Conservation (phyloP, 768 basidiomycete species). For the Pleurotus platypus region DNA sequence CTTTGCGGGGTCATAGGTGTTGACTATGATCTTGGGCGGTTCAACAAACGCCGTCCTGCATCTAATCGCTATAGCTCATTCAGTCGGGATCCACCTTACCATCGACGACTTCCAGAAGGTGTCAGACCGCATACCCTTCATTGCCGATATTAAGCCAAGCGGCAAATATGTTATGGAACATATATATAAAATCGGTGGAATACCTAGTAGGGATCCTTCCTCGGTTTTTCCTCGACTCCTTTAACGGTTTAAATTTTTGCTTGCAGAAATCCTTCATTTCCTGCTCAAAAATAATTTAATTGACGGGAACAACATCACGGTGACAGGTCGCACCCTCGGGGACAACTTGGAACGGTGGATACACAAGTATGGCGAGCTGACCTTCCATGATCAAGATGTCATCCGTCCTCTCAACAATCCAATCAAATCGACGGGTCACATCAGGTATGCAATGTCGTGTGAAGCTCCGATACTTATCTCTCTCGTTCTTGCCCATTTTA, state of each 20-base stretch:
- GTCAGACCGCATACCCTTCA: constrained; percentile 89
- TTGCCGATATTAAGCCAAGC: constrained; percentile 95
- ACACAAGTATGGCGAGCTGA: constrained; percentile 73
- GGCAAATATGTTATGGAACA: constrained; percentile 99
- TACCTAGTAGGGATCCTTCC: constrained; percentile 67
- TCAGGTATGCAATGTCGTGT: constrained; percentile 52
- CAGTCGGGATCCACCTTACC: constrained; percentile 83
- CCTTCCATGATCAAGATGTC: constrained; percentile 69
- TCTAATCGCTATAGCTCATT: constrained; percentile 94
- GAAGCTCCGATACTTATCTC: neutral
- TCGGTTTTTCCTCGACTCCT: constrained; percentile 6
- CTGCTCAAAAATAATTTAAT: constrained; percentile 84
- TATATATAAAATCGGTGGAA: constrained; percentile 92
- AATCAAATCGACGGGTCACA: constrained; percentile 86
- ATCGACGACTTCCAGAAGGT: constrained; percentile 94
- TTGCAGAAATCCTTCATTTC: constrained; percentile 77
- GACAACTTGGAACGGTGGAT: constrained; percentile 93
- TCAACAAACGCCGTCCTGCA: constrained; percentile 98
- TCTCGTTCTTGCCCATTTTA: neutral
- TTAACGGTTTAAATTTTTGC: neutral
- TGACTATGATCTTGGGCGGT: constrained; percentile 96
- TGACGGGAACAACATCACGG: constrained; percentile 87
- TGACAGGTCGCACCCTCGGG: constrained; percentile 85
- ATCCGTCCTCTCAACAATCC: constrained; percentile 85
- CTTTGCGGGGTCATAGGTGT: constrained; percentile 49